Base-by-base conservation (phyloP, 768 basidiomycete species). In the Auricularia sp. region DNA sequence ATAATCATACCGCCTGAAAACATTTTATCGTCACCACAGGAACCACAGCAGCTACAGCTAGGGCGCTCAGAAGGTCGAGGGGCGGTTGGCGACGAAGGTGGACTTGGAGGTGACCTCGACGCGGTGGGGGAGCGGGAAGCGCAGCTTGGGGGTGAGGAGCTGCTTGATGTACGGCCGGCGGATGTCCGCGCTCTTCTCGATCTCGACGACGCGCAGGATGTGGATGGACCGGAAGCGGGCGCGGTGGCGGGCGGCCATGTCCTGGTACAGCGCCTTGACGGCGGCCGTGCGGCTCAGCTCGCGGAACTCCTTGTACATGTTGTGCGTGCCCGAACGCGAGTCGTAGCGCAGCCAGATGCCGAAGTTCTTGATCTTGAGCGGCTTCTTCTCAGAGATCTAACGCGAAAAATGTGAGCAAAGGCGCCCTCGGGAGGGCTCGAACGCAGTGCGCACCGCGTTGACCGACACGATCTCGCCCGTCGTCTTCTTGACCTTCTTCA, bases 321-420 rank as follows among this genome's bases (percentile, higher is more conserved):
- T 99, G 88, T 98, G 97, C 58, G 97, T 99, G 68, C 97, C 97
- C 62, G 95, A 97, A 72, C 96, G 93, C 63, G 96, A 98, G 80
- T 99, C 97, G 79, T 99, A 99, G 71, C 96, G 91, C 76, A 99
- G 79, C 97, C 97, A 98, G 80, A 99, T 91, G 70, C 97, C 97
- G 75, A 99, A 98, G 88, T 97, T 98, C 86, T 99, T 98, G 78
- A 98, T 90, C 81, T 95, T 95, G 77, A 97, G 75, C 29, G 97
- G 97, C 78, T 90, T 93, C 85, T 92, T 95, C 83, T 98, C 96
- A 74, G 89, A 86, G 75, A 98, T 98, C 95, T 98, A 70, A 74
- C 72, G 63, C 68, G 29, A 14, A 4, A 68, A 70, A 68, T 68
- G 77, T 85, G 75, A 86, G 81, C 72, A 78, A 79, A 83, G 81